These are phyloP conservation scores for Ulota crispa DNA, from an alignment of 225 moss, liverwort and hornwort species.

Conservation along the genomic window DNA sequence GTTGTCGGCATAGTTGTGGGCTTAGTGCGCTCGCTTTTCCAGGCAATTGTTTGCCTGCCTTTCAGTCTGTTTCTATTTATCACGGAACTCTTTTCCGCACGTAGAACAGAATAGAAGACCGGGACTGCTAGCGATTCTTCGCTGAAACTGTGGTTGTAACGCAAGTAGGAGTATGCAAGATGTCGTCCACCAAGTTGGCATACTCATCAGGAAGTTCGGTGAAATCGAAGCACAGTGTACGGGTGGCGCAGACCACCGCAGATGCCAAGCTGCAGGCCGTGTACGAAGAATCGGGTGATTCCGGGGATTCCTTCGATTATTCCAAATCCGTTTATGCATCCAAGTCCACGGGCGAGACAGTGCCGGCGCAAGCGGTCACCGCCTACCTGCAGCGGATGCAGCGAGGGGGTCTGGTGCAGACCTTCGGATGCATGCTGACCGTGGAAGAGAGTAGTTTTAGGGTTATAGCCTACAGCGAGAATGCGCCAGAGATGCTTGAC, in stretches of 20 bases:
- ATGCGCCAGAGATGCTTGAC: constrained; percentile 71
- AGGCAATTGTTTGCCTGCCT: neutral
- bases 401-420: constrained; percentile 56
- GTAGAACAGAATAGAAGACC: neutral
- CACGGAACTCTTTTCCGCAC: neutral
- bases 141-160: neutral
- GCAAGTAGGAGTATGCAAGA: constrained; percentile 45
- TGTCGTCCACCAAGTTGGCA: constrained; percentile 63
- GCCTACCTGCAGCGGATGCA: constrained; percentile 69
- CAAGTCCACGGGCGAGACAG: constrained; percentile 44
- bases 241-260: constrained; percentile 62
- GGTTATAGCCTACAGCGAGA: constrained; percentile 61
- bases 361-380: constrained; percentile 58
- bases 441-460: constrained; percentile 63
- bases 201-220: constrained; percentile 57
- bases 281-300: constrained; percentile 62
- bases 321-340: constrained; percentile 49
- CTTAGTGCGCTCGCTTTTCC: constrained; percentile 7
- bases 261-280: constrained; percentile 68
- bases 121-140: constrained; percentile 11
- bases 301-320: constrained; percentile 58
- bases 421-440: constrained; percentile 55
- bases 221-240: constrained; percentile 61
- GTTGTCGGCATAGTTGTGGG: constrained; percentile 15
- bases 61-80: neutral